These are phyloP conservation scores for Suhomyces tanzawaensis DNA, from an alignment of 805 yeast species.

Conservation along the genomic window DNA sequence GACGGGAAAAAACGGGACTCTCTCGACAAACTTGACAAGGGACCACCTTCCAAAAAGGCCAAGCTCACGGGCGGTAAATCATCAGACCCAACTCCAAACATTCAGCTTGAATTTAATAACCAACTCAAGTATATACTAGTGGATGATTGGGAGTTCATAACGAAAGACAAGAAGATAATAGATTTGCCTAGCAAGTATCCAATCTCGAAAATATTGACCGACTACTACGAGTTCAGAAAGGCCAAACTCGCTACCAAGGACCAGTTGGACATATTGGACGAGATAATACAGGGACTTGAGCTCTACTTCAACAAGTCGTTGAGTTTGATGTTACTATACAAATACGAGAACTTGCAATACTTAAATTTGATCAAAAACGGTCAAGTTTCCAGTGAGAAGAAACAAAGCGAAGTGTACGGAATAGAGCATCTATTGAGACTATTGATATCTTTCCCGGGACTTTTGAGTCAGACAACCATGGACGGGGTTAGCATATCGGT, in stretches of 20 bases:
- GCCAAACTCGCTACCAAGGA: constrained; percentile 12
- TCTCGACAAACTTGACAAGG: neutral
- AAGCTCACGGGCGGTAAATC: neutral
- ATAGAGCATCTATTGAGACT: constrained; percentile 78
- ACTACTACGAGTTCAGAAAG: constrained; percentile 41
- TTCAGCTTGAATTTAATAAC: constrained; percentile 67
- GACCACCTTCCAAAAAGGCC: neutral
- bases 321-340: constrained; percentile 66
- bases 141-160: constrained; percentile 91
- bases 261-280: constrained; percentile 44
- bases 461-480: constrained; percentile 77
- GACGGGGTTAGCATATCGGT: constrained; percentile 66
- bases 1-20: constrained; percentile 4
- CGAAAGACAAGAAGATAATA: constrained; percentile 73
- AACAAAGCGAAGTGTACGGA: constrained; percentile 50
- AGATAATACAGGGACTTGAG: constrained; percentile 67
- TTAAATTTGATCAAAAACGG: constrained; percentile 44
- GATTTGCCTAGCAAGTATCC: constrained; percentile 58
- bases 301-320: constrained; percentile 73
- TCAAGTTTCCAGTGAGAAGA: constrained; percentile 27
- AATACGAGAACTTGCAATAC: constrained; percentile 76
- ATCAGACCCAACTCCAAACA: constrained; percentile 39
- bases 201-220: constrained; percentile 51
- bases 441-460: constrained; percentile 75
- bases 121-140: constrained; percentile 68